Evolutionary conservation across 495 filamentous ascomycete species (phyloP).

Genomic region (Pyrenopolyporus hunteri): DNA sequence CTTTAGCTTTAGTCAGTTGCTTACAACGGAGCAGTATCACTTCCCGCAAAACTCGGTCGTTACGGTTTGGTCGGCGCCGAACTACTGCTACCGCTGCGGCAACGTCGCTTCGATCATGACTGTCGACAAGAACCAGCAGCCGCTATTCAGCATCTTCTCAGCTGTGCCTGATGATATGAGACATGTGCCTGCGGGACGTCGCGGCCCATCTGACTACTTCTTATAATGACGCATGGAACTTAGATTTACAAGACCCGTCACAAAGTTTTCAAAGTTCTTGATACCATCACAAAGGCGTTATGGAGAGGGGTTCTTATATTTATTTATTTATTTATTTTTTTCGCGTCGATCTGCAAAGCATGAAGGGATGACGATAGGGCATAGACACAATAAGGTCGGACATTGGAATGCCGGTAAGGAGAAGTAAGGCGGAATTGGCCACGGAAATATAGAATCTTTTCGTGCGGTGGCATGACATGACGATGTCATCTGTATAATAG

Average conservation of each 20-base stretch:
- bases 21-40: constrained; percentile 68
- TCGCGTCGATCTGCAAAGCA: constrained; percentile 19
- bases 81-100: constrained; percentile 98
- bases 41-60: constrained; percentile 95
- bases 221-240: constrained; percentile 63
- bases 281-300: constrained; percentile 46
- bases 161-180: constrained; percentile 92
- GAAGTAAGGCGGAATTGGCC: background rate
- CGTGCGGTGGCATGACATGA: background rate
- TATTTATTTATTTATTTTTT: no score
- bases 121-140: constrained; percentile 80
- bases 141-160: constrained; percentile 91
- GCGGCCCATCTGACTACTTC: constrained; percentile 92
- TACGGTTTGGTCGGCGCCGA: constrained; percentile 98
- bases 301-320: constrained; percentile 14
- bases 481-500: constrained; percentile 30
- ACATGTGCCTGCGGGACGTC: constrained; percentile 80
- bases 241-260: constrained; percentile 15
- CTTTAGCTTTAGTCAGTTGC: background rate
- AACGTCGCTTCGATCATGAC: constrained; percentile 98
- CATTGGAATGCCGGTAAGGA: constrained; percentile 5
- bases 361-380: constrained; percentile 25
- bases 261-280: constrained; percentile 34
- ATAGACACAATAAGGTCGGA: constrained; percentile 26
- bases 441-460: constrained; percentile 12